Base-by-base conservation (phyloP, 1,284 basidiomycete species). In the Dichomitus squalens region DNA sequence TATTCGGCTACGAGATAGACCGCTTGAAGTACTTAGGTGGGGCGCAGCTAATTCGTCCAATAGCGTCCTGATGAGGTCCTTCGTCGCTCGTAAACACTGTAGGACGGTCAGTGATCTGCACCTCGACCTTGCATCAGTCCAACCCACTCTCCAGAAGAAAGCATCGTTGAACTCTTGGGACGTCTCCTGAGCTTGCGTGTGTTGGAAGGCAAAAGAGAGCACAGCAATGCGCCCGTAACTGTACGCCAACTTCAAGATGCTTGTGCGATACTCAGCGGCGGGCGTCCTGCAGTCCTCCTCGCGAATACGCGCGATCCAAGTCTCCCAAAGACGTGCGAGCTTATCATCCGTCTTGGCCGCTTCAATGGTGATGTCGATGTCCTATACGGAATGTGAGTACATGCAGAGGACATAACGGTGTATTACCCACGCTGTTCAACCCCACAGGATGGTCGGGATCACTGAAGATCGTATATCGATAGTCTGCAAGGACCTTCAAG, bases 141-240 rank as follows among this genome's bases (percentile, higher is more conserved):
- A 12, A 77, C 86, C 54, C 63, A 90, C 89, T 66, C 89, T 76
- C 69, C 76, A 77, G 60, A 92, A 76, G 68, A 91, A 88, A 2
- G 59, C 41, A 16, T 64, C 59, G 9, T 83, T 80, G 56, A 85
- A 83, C 64, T 87, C 85, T 40, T 81, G 79, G 7, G 78, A 72
- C 40, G 80, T 70, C 47, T 74, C 79, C 71, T 82, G 87, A 40
- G 81, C 83, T 70, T 84, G 87, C 1, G 85, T 82, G 64, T 91
- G 84, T 68, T 91, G 89, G 76, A 92, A 88, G 7, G 88, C 90
- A 63, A 87, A 87, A 0, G 89, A 88, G 36, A 92, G 73, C 2
- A 83, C 86, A 6, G 85, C 76, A 46, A 92, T 77, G 16, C 90
- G 82, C 3, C 84, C 79, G 61, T 92, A 92, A 51, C 84, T 84